Evolutionary conservation across 2,329 filamentous ascomycete genomes (phyloP).

Genomic region (Albifimbria verrucaria): DNA sequence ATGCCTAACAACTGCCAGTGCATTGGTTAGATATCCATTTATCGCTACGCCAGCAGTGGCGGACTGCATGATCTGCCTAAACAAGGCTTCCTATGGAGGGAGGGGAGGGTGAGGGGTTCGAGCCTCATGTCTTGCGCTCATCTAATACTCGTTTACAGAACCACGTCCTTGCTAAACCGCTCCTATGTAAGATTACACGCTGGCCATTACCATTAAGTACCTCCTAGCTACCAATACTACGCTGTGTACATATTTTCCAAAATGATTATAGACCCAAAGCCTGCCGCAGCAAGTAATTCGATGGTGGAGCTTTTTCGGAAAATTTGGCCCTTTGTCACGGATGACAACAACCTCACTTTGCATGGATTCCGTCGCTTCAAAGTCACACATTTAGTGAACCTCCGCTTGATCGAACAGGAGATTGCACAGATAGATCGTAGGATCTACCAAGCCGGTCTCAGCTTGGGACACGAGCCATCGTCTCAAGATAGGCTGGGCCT

Average conservation of each 20-base stretch:
- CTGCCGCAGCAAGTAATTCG: not conserved
- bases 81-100: not conserved
- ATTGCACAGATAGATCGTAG: conserved; percentile 25
- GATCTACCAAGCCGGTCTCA: conserved; percentile 29
- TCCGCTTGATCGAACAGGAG: conserved; percentile 28
- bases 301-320: not conserved
- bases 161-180: no score
- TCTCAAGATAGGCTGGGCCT: conserved; percentile 22
- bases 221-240: not conserved
- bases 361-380: conserved; percentile 26
- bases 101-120: no score
- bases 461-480: conserved; percentile 15
- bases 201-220: not conserved
- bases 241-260: not conserved
- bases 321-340: conserved; percentile 9
- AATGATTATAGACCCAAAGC: not conserved
- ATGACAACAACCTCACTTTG: conserved; percentile 20
- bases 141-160: not conserved
- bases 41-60: not conserved
- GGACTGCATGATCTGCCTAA: not conserved
- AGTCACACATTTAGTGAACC: conserved; percentile 28
- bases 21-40: not conserved
- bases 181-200: not conserved
- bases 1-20: not conserved
- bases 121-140: not conserved